Percentiles rank a stretch among this genome's conserved stretches.
Conservation (phyloP, 768 basidiomycete species). For the Panellus pusillus region DNA sequence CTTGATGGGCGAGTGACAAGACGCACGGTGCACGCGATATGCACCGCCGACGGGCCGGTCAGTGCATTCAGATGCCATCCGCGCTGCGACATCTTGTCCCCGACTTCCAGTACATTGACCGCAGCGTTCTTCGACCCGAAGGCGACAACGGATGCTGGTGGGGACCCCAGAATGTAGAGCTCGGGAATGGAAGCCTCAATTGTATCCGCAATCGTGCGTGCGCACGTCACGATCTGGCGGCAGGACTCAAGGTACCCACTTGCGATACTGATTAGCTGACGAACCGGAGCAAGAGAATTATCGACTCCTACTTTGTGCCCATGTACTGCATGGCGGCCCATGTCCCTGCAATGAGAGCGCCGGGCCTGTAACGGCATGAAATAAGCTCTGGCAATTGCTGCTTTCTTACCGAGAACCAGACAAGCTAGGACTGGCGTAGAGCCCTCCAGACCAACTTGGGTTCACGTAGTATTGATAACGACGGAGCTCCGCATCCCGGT, state of each 20-base stretch:
- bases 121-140: slow-evolving; percentile 66
- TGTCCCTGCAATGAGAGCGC: slow-evolving; percentile 88
- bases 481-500: slow-evolving; percentile 73
- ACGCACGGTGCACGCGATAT: slow-evolving; percentile 91
- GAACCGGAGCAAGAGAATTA: not conserved
- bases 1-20: not conserved
- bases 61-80: slow-evolving; percentile 95
- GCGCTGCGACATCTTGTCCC: slow-evolving; percentile 79
- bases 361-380: slow-evolving; percentile 55
- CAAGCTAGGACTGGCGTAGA: slow-evolving; percentile 88
- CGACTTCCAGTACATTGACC: slow-evolving; percentile 83
- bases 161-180: slow-evolving; percentile 86
- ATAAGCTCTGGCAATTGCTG: not conserved
- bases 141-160: slow-evolving; percentile 87
- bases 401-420: slow-evolving; percentile 79
- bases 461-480: slow-evolving; percentile 85
- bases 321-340: slow-evolving; percentile 98
- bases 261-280: slow-evolving; percentile 1
- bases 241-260: slow-evolving; percentile 92
- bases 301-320: slow-evolving; percentile 70
- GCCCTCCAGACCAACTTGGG: slow-evolving; percentile 80
- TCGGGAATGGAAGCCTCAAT: slow-evolving; percentile 75
- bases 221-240: slow-evolving; percentile 71
- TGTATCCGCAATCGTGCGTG: slow-evolving; percentile 66
- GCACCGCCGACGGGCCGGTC: slow-evolving; percentile 75